phyloP scores from a whole-genome alignment of 208 protist genomes.

The Naegleria gruberi region DNA sequence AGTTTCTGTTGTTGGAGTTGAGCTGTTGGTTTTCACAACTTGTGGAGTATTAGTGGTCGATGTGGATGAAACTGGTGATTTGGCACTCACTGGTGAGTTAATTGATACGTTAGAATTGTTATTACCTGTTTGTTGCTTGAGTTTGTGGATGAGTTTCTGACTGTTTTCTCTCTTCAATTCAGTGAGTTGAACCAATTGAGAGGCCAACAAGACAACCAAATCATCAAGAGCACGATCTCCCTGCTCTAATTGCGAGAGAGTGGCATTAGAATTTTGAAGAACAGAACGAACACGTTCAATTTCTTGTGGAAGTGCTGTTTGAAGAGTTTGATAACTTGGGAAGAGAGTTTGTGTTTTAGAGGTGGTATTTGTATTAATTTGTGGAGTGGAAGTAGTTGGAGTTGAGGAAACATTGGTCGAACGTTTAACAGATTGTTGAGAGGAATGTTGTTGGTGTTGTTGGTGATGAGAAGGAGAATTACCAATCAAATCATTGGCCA shows the following conservation, averaged over 20 bases:
- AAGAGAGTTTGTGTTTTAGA: background rate
- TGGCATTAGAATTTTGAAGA: background rate
- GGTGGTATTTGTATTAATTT: too few species aligned
- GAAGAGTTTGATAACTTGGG: background rate
- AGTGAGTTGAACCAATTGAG: background rate
- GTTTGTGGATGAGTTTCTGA: background rate
- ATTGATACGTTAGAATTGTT: background rate
- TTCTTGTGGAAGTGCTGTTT: background rate
- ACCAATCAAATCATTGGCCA: background rate
- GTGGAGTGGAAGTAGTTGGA: too few species aligned
- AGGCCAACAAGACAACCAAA: background rate
- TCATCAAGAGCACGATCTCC: background rate
- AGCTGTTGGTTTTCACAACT: too few species aligned
- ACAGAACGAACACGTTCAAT: background rate
- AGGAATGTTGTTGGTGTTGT: background rate
- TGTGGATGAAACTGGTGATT: background rate
- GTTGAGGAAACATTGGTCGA: background rate
- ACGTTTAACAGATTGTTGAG: background rate
- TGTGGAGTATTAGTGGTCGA: background rate
- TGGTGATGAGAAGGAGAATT: background rate
- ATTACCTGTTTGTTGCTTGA: background rate
- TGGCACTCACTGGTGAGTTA: background rate
- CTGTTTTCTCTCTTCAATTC: background rate
- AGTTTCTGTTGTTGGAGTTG: too few species aligned
- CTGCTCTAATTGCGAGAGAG: background rate